Conservation (phyloP, 2,329 filamentous ascomycete genomes). For the Lecanoromycetidae sp. region DNA sequence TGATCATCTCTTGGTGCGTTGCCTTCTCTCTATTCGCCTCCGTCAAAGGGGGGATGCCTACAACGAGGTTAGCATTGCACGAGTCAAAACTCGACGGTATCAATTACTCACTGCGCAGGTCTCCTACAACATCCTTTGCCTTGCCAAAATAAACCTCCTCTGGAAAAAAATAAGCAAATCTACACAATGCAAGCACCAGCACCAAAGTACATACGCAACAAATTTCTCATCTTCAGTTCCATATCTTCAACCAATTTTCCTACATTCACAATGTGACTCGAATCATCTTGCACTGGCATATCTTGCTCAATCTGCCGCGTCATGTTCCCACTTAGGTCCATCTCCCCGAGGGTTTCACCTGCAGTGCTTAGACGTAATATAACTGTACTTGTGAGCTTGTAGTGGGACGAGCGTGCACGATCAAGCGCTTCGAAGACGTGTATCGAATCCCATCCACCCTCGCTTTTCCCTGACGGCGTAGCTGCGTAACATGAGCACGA, state of each 20-base stretch:
- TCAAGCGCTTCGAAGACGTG: conserved; percentile 97
- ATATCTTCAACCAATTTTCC: conserved; percentile 94
- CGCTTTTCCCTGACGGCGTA: conserved; percentile 51
- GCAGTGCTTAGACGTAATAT: conserved; percentile 74
- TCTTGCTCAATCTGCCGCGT: conserved; percentile 92
- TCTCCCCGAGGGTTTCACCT: conserved; percentile 57
- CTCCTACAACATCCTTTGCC: conserved; percentile 94
- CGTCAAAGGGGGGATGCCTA: conserved; percentile 62
- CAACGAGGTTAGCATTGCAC: conserved; percentile 19
- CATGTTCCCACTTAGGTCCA: conserved; percentile 96
- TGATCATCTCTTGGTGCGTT: conserved; percentile 80
- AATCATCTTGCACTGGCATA: conserved; percentile 76
- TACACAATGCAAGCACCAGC: background rate
- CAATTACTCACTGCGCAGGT: conserved; percentile 61
- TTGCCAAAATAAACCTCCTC: conserved; percentile 99
- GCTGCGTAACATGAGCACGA: conserved; percentile 52
- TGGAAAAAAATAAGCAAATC: conserved; percentile 20
- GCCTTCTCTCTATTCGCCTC: conserved; percentile 74
- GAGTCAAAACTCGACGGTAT: no score
- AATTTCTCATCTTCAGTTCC: conserved; percentile 98
- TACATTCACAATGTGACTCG: conserved; percentile 90
- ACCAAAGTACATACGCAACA: conserved; percentile 51
- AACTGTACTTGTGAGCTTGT: conserved; percentile 94
- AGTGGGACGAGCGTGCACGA: conserved; percentile 80
- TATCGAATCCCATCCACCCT: conserved; percentile 93